Evolutionary conservation across 768 basidiomycete species (phyloP).

Genomic region (Mycena venus): DNA sequence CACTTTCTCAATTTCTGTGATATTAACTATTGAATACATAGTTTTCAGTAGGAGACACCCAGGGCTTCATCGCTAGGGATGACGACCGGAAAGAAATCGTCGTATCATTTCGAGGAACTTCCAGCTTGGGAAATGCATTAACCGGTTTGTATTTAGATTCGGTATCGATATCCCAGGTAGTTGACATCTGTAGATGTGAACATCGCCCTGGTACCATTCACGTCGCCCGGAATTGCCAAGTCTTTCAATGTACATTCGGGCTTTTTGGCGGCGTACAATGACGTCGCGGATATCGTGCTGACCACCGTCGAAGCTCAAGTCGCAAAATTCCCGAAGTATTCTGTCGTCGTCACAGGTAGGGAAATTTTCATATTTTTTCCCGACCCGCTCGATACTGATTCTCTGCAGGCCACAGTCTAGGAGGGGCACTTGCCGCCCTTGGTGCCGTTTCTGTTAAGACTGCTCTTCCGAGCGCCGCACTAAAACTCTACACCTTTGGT

Average conservation of each 20-base stretch:
- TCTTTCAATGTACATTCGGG: conserved; percentile 11
- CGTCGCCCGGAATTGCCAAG: conserved; percentile 41
- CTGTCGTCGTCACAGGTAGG: conserved; percentile 3
- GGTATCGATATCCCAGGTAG: not conserved
- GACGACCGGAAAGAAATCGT: conserved; percentile 53
- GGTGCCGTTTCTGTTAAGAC: not conserved
- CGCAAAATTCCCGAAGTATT: not conserved
- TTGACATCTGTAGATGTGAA: conserved; percentile 33
- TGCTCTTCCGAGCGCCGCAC: not conserved
- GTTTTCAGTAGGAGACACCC: conserved; percentile 39
- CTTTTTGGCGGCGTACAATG: conserved; percentile 19
- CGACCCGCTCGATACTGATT: not conserved
- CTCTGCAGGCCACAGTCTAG: conserved; percentile 1
- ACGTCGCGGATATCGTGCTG: conserved; percentile 4
- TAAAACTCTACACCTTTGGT: conserved; percentile 17
- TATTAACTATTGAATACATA: not conserved
- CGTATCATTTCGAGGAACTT: conserved; percentile 52
- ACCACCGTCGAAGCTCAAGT: not conserved
- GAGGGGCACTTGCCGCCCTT: not conserved
- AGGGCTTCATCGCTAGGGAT: conserved; percentile 54
- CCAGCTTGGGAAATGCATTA: conserved; percentile 47
- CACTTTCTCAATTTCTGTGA: not conserved
- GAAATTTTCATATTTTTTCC: not conserved
- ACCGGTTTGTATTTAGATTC: conserved; percentile 36
- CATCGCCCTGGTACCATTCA: conserved; percentile 46